Percentiles rank a stretch among this genome's conserved stretches.
Conservation (phyloP, 1,139 yeast genomes). For the Candida tunisiensis region DNA sequence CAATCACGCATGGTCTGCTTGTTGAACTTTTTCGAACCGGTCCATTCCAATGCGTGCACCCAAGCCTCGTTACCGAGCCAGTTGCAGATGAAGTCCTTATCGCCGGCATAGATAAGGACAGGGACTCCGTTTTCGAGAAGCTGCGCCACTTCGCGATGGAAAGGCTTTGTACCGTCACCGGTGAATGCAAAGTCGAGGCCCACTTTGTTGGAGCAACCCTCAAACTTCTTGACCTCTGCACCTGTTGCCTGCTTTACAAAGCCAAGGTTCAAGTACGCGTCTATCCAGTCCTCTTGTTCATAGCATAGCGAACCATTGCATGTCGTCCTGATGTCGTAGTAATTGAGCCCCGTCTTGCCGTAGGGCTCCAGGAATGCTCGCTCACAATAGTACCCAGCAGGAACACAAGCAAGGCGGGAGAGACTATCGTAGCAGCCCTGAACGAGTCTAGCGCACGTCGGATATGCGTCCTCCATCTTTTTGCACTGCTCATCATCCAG, state of each 20-base stretch:
- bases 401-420: constrained; percentile 29
- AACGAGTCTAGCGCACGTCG: constrained; percentile 38
- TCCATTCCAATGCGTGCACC: constrained; percentile 55
- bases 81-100: constrained; percentile 78
- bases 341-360: constrained; percentile 42
- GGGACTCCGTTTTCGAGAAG: constrained; percentile 47
- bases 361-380: constrained; percentile 35
- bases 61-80: constrained; percentile 82
- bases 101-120: constrained; percentile 76
- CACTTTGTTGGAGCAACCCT: constrained; percentile 46
- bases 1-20: constrained; percentile 18
- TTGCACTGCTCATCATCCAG: constrained; percentile 33
- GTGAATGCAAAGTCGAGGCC: constrained; percentile 34
- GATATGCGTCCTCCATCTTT: constrained; percentile 32
- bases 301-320: constrained; percentile 44
- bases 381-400: constrained; percentile 78
- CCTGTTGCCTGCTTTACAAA: constrained; percentile 48
- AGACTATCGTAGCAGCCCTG: constrained; percentile 36
- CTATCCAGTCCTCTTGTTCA: constrained; percentile 35
- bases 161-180: constrained; percentile 53
- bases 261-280: constrained; percentile 40
- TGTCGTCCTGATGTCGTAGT: constrained; percentile 47
- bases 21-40: constrained; percentile 20
- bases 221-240: constrained; percentile 46
- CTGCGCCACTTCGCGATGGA: constrained; percentile 42